Evolutionary conservation across 1,284 basidiomycete genomes (phyloP).

Genomic region (Ustilago tritici): DNA sequence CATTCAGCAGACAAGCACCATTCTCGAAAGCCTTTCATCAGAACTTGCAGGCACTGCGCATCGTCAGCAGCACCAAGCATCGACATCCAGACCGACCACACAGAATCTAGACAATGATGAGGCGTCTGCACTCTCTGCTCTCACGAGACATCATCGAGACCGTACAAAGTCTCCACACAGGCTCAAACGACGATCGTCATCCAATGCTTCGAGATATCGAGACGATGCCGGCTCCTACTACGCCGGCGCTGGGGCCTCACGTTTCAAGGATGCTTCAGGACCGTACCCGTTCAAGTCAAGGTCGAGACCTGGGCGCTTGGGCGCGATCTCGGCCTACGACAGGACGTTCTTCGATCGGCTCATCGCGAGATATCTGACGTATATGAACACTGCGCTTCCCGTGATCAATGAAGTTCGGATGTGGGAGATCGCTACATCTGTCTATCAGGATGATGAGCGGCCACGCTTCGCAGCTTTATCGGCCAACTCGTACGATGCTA

Average conservation of each 20-base stretch:
- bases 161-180: slow-evolving; percentile 33
- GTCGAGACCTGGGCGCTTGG: slow-evolving; percentile 20
- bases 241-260: slow-evolving; percentile 8
- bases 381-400: slow-evolving; percentile 48
- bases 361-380: slow-evolving; percentile 41
- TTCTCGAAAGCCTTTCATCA: slow-evolving; percentile 45
- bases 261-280: slow-evolving; percentile 15
- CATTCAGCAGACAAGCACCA: slow-evolving; percentile 47
- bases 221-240: slow-evolving; percentile 25
- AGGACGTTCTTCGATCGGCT: slow-evolving; percentile 43
- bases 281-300: slow-evolving; percentile 24
- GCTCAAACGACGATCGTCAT: slow-evolving; percentile 39
- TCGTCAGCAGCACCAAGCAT: slow-evolving; percentile 10
- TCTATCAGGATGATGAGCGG: slow-evolving; percentile 38
- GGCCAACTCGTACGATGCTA: slow-evolving; percentile 16
- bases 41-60: slow-evolving; percentile 34
- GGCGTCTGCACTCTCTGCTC: slow-evolving; percentile 32
- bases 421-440: slow-evolving; percentile 29
- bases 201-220: slow-evolving; percentile 38
- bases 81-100: slow-evolving; percentile 7
- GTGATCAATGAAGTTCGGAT: slow-evolving; percentile 39
- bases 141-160: slow-evolving; percentile 31
- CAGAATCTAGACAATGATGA: slow-evolving; percentile 45
- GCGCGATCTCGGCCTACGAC: slow-evolving; percentile 41
- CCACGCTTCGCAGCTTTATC: slow-evolving; percentile 20